Evolutionary conservation across 305 asterid species (phyloP), one percentile per base, ranked within the genome.

Genomic region (Fraxinus angustifolia): DNA sequence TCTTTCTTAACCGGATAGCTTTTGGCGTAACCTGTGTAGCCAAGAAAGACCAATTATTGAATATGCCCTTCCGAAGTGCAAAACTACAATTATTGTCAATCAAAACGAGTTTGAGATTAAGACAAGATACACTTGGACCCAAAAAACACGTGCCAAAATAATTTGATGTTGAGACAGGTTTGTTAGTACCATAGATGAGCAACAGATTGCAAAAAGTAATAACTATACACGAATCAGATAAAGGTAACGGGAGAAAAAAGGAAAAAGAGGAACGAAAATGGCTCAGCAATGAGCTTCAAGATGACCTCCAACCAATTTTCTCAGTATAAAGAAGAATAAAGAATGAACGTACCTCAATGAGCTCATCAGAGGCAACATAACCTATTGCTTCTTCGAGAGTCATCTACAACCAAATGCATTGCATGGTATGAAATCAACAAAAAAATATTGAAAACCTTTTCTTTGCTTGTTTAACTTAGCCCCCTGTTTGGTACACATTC

Each of bases 371-470:
- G 48, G 98, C 99, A 82, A 96, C 99, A 56, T 94, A 94, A 76
- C 98, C 99, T 77, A 94, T 96, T 50, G 99, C 99, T 89, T 96
- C 99, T 87, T 96, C 99, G 14, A 96, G 97, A 56, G 91, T 87
- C 85, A 96, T 92, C 99, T 96, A 92, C 87, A 79, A 79, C 53
- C 78, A 78, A 86, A 79, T 21, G 45, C 30, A 81, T 71, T 73
- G 79, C 58, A 53, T 3, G n/a, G 31, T 28, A 80, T 72, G 45
- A 71, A 72, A 70, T 50, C 73, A 26, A 34, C 42, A 56, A 73
- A 2, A 65, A 56, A n/a, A 21, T 21, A 11, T 28, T 75, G 26
- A 30, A 65, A 78, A 68, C 17, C 31, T 3, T 56, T 80, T 23
- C 75, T 38, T 70, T 8, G 70, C 31, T 42, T 33, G 73, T 77